These are phyloP conservation scores for Phytophthora constricta DNA, from an alignment of 352 stramenopile species.

Conservation along the genomic window DNA sequence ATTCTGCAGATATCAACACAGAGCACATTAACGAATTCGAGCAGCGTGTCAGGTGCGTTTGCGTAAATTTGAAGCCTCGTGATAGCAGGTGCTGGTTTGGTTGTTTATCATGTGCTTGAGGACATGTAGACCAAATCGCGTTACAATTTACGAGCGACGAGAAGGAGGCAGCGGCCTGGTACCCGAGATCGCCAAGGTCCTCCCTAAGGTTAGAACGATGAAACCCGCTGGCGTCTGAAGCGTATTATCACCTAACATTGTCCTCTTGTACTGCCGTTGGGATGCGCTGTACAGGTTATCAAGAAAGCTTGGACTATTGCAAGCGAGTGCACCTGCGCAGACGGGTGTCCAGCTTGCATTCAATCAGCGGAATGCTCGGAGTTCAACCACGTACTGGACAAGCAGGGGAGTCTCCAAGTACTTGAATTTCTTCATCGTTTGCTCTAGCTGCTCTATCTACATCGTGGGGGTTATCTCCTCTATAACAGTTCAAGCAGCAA, in stretches of 20 bases:
- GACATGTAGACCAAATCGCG: constrained; percentile 61
- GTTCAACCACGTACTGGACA: constrained; percentile 92
- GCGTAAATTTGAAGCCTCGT: not conserved
- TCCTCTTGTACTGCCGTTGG: constrained; percentile 1
- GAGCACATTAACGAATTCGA: constrained; percentile 87
- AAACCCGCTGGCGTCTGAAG: not conserved
- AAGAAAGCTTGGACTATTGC: constrained; percentile 72
- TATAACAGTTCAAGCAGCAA: not conserved
- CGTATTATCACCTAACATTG: not conserved
- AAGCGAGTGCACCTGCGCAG: constrained; percentile 71
- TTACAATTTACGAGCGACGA: constrained; percentile 90
- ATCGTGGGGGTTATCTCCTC: not conserved
- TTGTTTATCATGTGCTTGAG: constrained; percentile 7
- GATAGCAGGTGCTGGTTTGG: constrained; percentile 10
- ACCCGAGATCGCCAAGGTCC: constrained; percentile 68
- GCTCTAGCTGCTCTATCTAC: not conserved
- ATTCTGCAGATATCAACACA: constrained; percentile 81
- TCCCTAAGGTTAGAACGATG: constrained; percentile 55
- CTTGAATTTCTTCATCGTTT: constrained; percentile 55
- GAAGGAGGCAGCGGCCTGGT: constrained; percentile 90
- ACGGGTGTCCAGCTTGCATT: constrained; percentile 90
- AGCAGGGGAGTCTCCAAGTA: constrained; percentile 75
- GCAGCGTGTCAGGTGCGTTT: constrained; percentile 52
- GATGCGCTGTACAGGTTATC: constrained; percentile 40
- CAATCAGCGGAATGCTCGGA: constrained; percentile 86